Evolutionary conservation across 2,329 filamentous ascomycete genomes (phyloP), one percentile per base, ranked within the genome.

Genomic region (Rasamsonia emersonii): DNA sequence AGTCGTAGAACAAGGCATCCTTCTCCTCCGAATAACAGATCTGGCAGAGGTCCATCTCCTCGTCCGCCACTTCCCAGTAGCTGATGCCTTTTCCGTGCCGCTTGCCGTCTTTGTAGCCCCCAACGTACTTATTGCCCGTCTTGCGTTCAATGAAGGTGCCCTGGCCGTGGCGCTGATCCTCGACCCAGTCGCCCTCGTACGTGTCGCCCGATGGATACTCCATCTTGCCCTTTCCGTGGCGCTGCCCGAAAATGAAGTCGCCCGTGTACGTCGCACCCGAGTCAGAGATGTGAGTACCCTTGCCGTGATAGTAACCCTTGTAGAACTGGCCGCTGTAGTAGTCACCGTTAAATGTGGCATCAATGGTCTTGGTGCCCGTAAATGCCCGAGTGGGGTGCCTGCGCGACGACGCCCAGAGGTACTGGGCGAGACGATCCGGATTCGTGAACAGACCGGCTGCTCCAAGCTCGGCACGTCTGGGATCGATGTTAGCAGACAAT

Each of bases 21-120:
- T 74, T 70, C 24, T 68, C 67, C 26, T 69, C 66, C n/a, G 70
- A 67, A 52, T 71, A 79, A 58, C 75, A 79, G 36, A 79, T 77
- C 35, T 71, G 65, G 48, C 75, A 79, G 4, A 72, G 49, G 27
- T 68, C 62, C 51, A 70, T 67, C 40, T 75, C 71, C 36, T 78
- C 73, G 33, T 78, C 73, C 2, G 74, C 75, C 16, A 73, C 68
- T 43, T 73, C 70, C 65, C 73, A 78, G 41, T 70, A 68, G 34
- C 73, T 77, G 21, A 73, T 67, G n/a, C 75, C 75, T 41, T 73
- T 70, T 32, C 75, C 75, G 41, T 72, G 69, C 24, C 71, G 68
- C 52, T 74, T 74, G 42, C 74, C 73, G 34, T 73, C 64, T 42
- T 70, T 66, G 62, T 74, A 79, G 13, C 71, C 72, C 16, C 75